phyloP scores from a whole-genome alignment of 371 early-diverging fungal genomes.

The Syncephalastrum sp. region DNA sequence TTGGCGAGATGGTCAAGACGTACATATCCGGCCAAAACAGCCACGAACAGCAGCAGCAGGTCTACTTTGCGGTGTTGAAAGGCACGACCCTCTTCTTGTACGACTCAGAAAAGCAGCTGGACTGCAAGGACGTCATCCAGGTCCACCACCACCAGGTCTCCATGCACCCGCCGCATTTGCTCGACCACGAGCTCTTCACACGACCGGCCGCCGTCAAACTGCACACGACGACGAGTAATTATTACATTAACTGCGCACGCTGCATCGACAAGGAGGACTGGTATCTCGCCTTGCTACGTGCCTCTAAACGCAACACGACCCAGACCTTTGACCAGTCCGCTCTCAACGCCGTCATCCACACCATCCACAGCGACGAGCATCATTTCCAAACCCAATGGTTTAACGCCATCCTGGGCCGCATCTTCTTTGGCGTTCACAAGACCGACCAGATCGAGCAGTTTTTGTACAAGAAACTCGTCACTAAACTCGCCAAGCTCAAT shows the following conservation, averaged over 20 bases:
- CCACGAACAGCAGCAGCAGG: constrained; percentile 46
- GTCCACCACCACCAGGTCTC: constrained; percentile 65
- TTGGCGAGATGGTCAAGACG: constrained; percentile 39
- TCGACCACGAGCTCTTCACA: constrained; percentile 61
- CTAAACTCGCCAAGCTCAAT: constrained; percentile 66
- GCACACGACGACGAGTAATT: constrained; percentile 19
- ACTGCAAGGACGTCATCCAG: constrained; percentile 76
- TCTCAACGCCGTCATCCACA: constrained; percentile 53
- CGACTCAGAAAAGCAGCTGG: constrained; percentile 76
- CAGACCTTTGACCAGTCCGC: constrained; percentile 56
- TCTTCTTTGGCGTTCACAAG: constrained; percentile 70
- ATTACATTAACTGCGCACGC: constrained; percentile 56
- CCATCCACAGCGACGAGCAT: constrained; percentile 62
- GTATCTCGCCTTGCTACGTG: constrained; percentile 65
- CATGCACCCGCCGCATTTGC: constrained; percentile 60
- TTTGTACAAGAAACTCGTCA: constrained; percentile 65
- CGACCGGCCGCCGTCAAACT: constrained; percentile 55
- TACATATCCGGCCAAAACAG: constrained; percentile 32
- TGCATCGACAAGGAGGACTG: constrained; percentile 90
- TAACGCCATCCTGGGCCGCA: constrained; percentile 84
- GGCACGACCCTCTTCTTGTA: constrained; percentile 82
- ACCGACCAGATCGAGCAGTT: constrained; percentile 60
- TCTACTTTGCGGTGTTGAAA: constrained; percentile 77
- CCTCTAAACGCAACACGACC: constrained; percentile 21
- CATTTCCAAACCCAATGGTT: constrained; percentile 81